Evolutionary conservation across 148 eudicot genomes (phyloP), one percentile per base, ranked within the genome.

Genomic region (Fallopia convolvulus): DNA sequence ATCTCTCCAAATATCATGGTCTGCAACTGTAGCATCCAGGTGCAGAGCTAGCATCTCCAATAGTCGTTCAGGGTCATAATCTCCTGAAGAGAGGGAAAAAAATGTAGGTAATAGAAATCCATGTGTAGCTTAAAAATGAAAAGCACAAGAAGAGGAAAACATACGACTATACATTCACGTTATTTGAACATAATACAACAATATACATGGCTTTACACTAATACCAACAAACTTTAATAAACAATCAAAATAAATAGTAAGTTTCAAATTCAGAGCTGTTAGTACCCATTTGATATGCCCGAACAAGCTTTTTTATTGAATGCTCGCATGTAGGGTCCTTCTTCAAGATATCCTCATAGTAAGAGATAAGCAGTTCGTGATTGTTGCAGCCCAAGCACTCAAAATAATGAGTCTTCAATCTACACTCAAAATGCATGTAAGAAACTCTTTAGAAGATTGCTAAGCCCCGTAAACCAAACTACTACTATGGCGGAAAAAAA

Each of bases 251-350:
- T 6, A 13, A 11, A 63, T 30, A 5, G 0, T 33, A 66, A 66
- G 42, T 15, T 15, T 36, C n/a, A 13, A 36, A 17, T 7, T 36
- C 14, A 5, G 39, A 68, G 15, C 5, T 36, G 36, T 15, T 23
- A 75, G 71, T 83, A 94, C 98, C 98, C 46, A 80, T 84, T 41
- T 56, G 76, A 86, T 94, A 87, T 86, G 92, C 78, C 76, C 72
- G 77, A 32, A 89, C 17, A 75, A 94, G 98, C 74, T 77, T 94
- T 77, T 75, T 77, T 76, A 94, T 63, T 30, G 97, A 88, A 81
- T 79, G 83, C 79, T 86, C 85, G 78, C 97, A 89, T 50, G 92
- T 85, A 42, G 98, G 98, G 78, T 94, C 97, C 83, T 86, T 90
- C 86, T 82, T 85, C 85, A 94, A 72, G 44, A 84, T 84, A 78